Percentiles rank a stretch among this genome's conserved stretches.
Conservation (phyloP, 2,329 filamentous ascomycete species). For the Aspergillus costaricaensis region DNA sequence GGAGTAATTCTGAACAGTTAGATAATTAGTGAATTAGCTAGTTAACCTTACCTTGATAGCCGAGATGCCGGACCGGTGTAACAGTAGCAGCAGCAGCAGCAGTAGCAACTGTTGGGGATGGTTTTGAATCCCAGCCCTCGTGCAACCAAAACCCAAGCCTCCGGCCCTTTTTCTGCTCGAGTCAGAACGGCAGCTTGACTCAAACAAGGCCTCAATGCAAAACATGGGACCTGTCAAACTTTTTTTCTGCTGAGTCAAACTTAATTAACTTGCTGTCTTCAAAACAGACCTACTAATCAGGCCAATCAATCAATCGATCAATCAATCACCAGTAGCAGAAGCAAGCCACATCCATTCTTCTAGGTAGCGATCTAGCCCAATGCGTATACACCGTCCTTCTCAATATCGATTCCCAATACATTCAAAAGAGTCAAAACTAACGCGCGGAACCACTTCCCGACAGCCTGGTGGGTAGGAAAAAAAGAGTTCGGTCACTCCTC, state of each 20-base stretch:
- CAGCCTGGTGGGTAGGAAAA: background rate
- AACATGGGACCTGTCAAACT: slow-evolving; percentile 4
- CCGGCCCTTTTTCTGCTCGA: background rate
- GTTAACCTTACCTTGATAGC: background rate
- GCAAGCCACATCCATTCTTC: no score
- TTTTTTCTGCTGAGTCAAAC: background rate
- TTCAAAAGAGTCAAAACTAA: background rate
- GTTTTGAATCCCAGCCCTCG: background rate
- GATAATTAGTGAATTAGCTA: no score
- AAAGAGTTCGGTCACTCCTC: background rate
- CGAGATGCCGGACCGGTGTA: background rate
- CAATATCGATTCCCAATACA: no score
- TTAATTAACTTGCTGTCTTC: background rate
- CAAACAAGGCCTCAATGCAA: background rate
- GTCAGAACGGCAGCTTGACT: background rate
- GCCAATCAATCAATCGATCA: no score
- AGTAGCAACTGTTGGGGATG: background rate
- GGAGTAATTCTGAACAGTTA: background rate
- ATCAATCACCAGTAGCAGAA: no score
- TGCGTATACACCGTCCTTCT: no score
- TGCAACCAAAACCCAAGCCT: background rate
- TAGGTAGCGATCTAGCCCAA: no score
- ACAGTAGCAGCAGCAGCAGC: background rate
- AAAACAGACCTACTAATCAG: no score
- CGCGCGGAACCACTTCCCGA: slow-evolving; percentile 2